Evolutionary conservation across 148 eudicot species (phyloP).

Genomic region (Silene latifolia): DNA sequence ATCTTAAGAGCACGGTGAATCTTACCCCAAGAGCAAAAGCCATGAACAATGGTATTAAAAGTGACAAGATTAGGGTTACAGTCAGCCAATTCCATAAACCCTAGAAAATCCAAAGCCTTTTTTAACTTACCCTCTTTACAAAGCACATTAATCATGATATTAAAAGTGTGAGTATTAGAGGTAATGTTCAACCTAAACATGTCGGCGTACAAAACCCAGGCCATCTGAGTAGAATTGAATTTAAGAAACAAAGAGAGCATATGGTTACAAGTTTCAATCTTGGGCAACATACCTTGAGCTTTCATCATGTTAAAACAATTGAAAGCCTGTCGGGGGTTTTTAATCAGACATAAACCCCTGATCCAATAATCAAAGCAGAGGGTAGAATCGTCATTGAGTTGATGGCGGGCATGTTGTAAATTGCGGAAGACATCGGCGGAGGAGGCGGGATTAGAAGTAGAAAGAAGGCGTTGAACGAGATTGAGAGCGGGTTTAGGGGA

Average conservation of each 20-base stretch:
- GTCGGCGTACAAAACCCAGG: slow-evolving; percentile 67
- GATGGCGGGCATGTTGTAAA: slow-evolving; percentile 34
- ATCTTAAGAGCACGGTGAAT: slow-evolving; percentile 48
- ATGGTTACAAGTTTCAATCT: slow-evolving; percentile 55
- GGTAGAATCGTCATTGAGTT: slow-evolving; percentile 29
- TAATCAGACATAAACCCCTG: slow-evolving; percentile 48
- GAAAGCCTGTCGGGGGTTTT: slow-evolving; percentile 45
- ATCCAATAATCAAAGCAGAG: slow-evolving; percentile 46
- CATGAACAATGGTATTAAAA: slow-evolving; percentile 59
- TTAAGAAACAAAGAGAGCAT: slow-evolving; percentile 53
- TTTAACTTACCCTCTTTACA: slow-evolving; percentile 70
- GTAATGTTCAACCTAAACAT: slow-evolving; percentile 59
- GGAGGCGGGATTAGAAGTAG: neutral
- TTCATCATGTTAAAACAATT: slow-evolving; percentile 54
- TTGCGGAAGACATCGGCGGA: slow-evolving; percentile 30
- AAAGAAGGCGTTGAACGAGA: slow-evolving; percentile 31
- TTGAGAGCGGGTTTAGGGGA: slow-evolving; percentile 40
- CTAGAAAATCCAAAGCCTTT: slow-evolving; percentile 56
- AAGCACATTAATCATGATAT: slow-evolving; percentile 75
- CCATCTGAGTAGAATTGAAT: slow-evolving; percentile 34
- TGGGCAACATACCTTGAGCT: slow-evolving; percentile 38
- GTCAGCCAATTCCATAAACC: slow-evolving; percentile 52
- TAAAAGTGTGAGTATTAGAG: slow-evolving; percentile 54
- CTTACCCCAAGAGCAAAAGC: slow-evolving; percentile 52
- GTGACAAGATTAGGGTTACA: slow-evolving; percentile 60